Conservation (phyloP, 352 stramenopile genomes). For the Aphanomyces cochlioides region DNA sequence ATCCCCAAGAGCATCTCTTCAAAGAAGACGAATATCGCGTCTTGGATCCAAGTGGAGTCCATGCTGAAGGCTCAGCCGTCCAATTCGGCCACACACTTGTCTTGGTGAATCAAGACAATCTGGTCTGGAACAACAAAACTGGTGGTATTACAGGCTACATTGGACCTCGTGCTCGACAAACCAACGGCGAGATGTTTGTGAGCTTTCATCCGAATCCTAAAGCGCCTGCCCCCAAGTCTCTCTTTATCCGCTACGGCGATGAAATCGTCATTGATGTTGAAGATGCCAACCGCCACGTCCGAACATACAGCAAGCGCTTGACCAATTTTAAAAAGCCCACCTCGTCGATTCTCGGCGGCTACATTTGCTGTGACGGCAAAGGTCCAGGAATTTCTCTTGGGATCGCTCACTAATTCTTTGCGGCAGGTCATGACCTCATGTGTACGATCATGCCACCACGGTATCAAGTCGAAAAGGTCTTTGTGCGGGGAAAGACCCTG, state of each 20-base stretch:
- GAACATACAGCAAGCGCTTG: slow-evolving; percentile 80
- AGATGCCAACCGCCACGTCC: slow-evolving; percentile 77
- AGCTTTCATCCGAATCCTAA: slow-evolving; percentile 44
- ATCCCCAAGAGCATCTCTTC: slow-evolving; percentile 65
- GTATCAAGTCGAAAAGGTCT: slow-evolving; percentile 74
- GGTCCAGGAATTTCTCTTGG: slow-evolving; percentile 31
- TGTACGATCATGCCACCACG: slow-evolving; percentile 61
- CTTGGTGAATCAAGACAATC: slow-evolving; percentile 77
- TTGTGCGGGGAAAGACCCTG: slow-evolving; percentile 82
- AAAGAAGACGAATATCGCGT: slow-evolving; percentile 81
- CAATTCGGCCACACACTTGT: slow-evolving; percentile 72
- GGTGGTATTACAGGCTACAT: slow-evolving; percentile 83
- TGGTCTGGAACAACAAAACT: slow-evolving; percentile 89
- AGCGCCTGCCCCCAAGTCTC: slow-evolving; percentile 3
- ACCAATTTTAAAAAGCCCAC: slow-evolving; percentile 87
- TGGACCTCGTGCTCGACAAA: slow-evolving; percentile 58
- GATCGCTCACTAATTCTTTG: background rate
- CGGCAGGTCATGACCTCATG: slow-evolving; percentile 40
- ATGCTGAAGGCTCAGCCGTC: slow-evolving; percentile 44
- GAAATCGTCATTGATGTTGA: slow-evolving; percentile 70
- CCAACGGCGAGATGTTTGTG: slow-evolving; percentile 74
- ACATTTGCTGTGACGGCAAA: slow-evolving; percentile 86
- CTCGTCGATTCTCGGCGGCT: slow-evolving; percentile 67
- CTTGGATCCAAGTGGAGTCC: slow-evolving; percentile 54
- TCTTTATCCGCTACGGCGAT: slow-evolving; percentile 60